Evolutionary conservation across 2,329 filamentous ascomycete species (phyloP).

Genomic region (Epichloe gansuensis): DNA sequence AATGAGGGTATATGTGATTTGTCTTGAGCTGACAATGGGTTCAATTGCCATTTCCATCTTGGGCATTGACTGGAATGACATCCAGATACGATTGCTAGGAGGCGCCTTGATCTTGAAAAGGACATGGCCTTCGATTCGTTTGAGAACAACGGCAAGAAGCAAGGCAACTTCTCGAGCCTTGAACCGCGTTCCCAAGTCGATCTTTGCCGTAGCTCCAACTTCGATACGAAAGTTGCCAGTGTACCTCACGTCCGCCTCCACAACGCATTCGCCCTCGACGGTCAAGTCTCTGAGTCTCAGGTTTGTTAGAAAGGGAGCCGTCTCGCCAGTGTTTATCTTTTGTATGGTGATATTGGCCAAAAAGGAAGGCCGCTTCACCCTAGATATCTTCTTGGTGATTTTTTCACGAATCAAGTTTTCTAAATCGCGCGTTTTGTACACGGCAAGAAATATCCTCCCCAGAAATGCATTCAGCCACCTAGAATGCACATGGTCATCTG

Average conservation of each 20-base stretch:
- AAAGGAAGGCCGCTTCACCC: constrained; percentile 84
- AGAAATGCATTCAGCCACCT: constrained; percentile 89
- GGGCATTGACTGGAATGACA: constrained; percentile 86
- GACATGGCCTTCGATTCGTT: constrained; percentile 72
- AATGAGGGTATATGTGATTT: constrained; percentile 90
- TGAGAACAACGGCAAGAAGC: constrained; percentile 72
- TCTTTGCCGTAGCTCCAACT: constrained; percentile 81
- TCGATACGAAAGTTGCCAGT: constrained; percentile 81
- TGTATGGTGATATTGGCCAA: constrained; percentile 74
- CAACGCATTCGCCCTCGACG: constrained; percentile 77
- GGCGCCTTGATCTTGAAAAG: constrained; percentile 84
- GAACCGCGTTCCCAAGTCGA: constrained; percentile 79
- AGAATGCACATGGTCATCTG: constrained; percentile 79
- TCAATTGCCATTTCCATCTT: constrained; percentile 91
- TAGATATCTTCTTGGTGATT: constrained; percentile 89
- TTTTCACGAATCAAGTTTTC: constrained; percentile 71
- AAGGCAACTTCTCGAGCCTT: constrained; percentile 84
- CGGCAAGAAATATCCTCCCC: constrained; percentile 72
- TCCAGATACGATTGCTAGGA: constrained; percentile 92
- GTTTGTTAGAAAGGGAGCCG: constrained; percentile 80
- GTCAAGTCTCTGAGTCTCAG: constrained; percentile 78
- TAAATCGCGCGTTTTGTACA: constrained; percentile 75
- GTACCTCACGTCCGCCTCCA: constrained; percentile 82
- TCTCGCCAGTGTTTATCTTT: constrained; percentile 73
- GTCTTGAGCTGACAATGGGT: constrained; percentile 85